A percentile compares a stretch with the other conserved stretches of the same genome.
Evolutionary conservation across 805 yeast genomes (phyloP).

Genomic region (Komagataella mondaviorum): DNA sequence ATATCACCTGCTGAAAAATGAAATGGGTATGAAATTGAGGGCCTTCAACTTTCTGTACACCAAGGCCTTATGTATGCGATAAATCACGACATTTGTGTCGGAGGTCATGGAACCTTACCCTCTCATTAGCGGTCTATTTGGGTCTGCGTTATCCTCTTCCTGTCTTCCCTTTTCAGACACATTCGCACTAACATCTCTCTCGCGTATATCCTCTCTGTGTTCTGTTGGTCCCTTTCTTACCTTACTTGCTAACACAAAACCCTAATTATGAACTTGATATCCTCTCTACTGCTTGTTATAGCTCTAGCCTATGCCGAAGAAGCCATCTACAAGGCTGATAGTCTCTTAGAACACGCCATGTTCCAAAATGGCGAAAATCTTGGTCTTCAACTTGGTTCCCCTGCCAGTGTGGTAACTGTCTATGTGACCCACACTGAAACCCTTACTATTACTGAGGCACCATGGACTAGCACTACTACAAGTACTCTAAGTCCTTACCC

Average conservation of each 20-base stretch:
- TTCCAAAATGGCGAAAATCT: background rate
- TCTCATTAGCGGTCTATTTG: too few species aligned
- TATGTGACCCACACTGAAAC: constrained; percentile 1
- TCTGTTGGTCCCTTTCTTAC: background rate
- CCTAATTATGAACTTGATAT: background rate
- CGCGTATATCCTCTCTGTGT: background rate
- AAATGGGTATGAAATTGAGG: background rate
- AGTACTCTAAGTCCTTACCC: background rate
- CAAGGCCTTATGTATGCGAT: too few species aligned
- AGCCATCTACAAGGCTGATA: background rate
- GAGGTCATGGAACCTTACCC: too few species aligned
- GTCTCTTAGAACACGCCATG: background rate
- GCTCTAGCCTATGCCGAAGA: background rate
- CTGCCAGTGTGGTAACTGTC: background rate
- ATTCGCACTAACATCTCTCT: background rate
- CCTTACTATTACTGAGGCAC: background rate
- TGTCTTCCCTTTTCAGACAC: background rate
- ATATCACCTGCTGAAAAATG: background rate
- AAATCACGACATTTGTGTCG: too few species aligned
- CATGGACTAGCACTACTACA: background rate
- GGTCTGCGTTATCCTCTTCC: background rate
- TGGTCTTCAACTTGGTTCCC: background rate
- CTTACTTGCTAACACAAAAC: background rate
- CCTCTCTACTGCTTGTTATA: background rate
- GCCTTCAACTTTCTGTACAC: background rate